Conservation (phyloP, 176 grass and related monocot genomes). For the Zoysia japonica region DNA sequence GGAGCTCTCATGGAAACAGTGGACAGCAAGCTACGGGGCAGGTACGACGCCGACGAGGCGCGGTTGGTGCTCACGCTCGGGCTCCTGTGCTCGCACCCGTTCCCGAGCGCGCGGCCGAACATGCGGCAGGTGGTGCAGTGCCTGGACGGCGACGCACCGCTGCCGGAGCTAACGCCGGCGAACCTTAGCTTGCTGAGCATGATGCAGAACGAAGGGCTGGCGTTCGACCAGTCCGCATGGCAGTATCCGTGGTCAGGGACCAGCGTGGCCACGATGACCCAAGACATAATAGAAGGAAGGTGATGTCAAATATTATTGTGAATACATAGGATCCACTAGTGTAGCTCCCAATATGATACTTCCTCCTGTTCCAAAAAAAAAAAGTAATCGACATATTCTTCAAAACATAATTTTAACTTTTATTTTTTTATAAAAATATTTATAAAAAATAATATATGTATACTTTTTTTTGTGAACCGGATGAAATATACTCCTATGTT, state of each 20-base stretch:
- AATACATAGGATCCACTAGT: background rate
- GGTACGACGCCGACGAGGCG: slow-evolving; percentile 29
- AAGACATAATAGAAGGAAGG: background rate
- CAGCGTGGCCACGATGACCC: background rate
- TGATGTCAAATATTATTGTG: background rate
- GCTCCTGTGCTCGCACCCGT: slow-evolving; percentile 49
- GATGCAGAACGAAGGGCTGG: slow-evolving; percentile 3
- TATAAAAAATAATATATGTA: too few relatives aligned
- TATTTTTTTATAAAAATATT: too few relatives aligned
- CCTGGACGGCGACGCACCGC: slow-evolving; percentile 29
- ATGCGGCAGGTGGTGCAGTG: slow-evolving; percentile 47
- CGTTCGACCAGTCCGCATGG: background rate
- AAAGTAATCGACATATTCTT: too few relatives aligned
- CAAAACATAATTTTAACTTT: too few relatives aligned
- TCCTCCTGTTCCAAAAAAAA: too few relatives aligned
- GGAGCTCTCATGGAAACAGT: slow-evolving; percentile 24
- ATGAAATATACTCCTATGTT: too few relatives aligned
- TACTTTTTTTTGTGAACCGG: too few relatives aligned
- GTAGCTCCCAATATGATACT: background rate
- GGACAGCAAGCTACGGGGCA: slow-evolving; percentile 20
- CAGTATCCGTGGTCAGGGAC: slow-evolving; percentile 7
- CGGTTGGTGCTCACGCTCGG: slow-evolving; percentile 54
- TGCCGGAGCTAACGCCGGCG: slow-evolving; percentile 25
- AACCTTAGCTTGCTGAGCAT: slow-evolving; percentile 5
- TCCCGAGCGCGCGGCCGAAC: slow-evolving; percentile 27